phyloP scores from a whole-genome alignment of 1,284 basidiomycete species.

The Tausonia pullulans region DNA sequence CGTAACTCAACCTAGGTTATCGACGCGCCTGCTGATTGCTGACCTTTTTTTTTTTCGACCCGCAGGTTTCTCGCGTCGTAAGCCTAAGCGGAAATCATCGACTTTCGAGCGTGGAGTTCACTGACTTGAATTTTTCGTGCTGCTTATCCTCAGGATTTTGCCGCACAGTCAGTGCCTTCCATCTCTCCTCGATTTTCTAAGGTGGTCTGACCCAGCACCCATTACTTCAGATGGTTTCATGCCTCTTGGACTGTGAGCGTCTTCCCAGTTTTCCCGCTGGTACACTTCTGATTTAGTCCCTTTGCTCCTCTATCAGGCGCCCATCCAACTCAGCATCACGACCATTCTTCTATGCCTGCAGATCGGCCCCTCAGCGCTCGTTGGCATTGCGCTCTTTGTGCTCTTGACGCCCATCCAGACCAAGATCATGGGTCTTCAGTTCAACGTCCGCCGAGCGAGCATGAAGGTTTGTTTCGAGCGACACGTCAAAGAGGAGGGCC shows the following conservation, averaged over 20 bases:
- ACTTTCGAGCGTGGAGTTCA: too few relatives aligned
- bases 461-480: slow-evolving; percentile 30
- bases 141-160: slow-evolving; percentile 23
- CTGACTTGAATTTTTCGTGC: too few relatives aligned
- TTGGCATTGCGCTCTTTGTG: slow-evolving; percentile 63
- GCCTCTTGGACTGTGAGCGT: slow-evolving; percentile 20
- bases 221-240: slow-evolving; percentile 42
- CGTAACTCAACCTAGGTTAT: too few relatives aligned
- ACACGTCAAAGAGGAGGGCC: too few relatives aligned
- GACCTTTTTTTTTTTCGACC: background rate
- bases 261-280: background rate
- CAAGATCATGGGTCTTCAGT: slow-evolving; percentile 56
- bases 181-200: background rate
- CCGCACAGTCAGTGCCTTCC: slow-evolving; percentile 26
- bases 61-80: slow-evolving; percentile 26
- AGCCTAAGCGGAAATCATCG: too few relatives aligned
- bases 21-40: background rate
- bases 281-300: slow-evolving; percentile 1
- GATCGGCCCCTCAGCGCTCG: slow-evolving; percentile 63
- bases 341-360: slow-evolving; percentile 23
- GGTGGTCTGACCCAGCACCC: slow-evolving; percentile 13
- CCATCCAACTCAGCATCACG: slow-evolving; percentile 49
- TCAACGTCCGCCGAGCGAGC: slow-evolving; percentile 47
- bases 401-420: slow-evolving; percentile 58
- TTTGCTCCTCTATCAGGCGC: slow-evolving; percentile 48